Evolutionary conservation across 2,329 filamentous ascomycete genomes (phyloP), one percentile per base, ranked within the genome.

Genomic region (Herpotrichia juniperi): DNA sequence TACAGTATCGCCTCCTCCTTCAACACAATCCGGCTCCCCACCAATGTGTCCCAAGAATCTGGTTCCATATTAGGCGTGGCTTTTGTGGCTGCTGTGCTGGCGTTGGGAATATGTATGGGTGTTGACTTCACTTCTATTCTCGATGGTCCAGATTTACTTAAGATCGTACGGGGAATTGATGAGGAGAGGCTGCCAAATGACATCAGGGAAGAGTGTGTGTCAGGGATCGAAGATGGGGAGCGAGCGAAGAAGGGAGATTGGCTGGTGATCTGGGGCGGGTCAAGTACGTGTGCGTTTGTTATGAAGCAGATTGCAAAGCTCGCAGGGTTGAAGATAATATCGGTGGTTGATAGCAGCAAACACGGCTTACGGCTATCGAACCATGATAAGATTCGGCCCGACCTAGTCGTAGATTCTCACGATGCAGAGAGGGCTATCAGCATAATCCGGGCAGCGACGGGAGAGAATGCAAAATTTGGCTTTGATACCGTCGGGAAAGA

Each of bases 211-310:
- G 88, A 91, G 66, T 87, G 85, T 50, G 78, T 89, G n/a, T 67
- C 78, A 0, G 79, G 81, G 0, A 83, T 88, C 5, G 57, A 66
- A 0, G 63, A 74, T 1, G 62, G 68, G 0, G 86, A 89, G 56
- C 76, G 85, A 8, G 81, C 85, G 1, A 76, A 76, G 35, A 60
- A 72, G 0, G 87, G 86, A 0, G 88, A 92, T 53, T 91, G 87
- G 83, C 73, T 92, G 32, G 85, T 84, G 1, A 83, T 92, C 42
- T 92, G 89, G 88, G 89, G 89, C 50, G 89, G 69, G 7, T 88
- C 87, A 0, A 40, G n/a, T n/a, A 90, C 87, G 0, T 89, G 86
- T 1, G 89, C 87, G 0, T 82, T 86, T 56, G 77, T 89, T 6
- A 78, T 83, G 0, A 79, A 87, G 3, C 89, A 92, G 62, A 78